Conservation (phyloP, 2,329 filamentous ascomycete species). For the Thelonectria discophora region DNA sequence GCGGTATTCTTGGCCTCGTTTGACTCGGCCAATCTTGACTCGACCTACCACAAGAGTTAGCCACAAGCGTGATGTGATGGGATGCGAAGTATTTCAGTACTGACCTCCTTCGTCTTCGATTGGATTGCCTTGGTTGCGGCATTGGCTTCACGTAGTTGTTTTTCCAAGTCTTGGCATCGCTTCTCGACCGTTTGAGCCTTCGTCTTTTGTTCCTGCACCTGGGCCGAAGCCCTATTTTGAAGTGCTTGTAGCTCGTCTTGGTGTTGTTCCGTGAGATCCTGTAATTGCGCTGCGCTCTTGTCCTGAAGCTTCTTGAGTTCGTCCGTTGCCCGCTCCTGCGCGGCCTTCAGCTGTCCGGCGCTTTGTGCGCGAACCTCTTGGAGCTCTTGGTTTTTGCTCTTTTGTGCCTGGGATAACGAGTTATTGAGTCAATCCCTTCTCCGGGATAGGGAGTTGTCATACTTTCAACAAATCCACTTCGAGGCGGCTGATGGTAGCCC, state of each 20-base stretch:
- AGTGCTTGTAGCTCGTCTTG: constrained; percentile 61
- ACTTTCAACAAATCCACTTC: constrained; percentile 71
- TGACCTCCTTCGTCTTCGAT: constrained; percentile 41
- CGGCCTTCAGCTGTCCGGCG: constrained; percentile 8
- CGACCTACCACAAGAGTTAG: constrained; percentile 40
- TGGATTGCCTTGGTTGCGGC: constrained; percentile 33
- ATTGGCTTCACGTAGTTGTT: constrained; percentile 37
- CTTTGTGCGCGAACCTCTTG: constrained; percentile 50
- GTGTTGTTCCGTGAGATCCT: constrained; percentile 39
- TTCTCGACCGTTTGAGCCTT: constrained; percentile 41
- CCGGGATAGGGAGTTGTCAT: constrained; percentile 18
- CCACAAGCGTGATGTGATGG: constrained; percentile 38
- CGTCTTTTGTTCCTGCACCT: constrained; percentile 36
- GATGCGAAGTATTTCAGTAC: neutral
- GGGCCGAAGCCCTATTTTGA: constrained; percentile 25
- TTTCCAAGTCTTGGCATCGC: constrained; percentile 39
- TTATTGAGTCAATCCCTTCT: constrained; percentile 2
- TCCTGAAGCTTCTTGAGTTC: constrained; percentile 35
- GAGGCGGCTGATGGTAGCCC: constrained; percentile 67
- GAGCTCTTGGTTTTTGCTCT: constrained; percentile 67
- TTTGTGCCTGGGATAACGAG: constrained; percentile 58
- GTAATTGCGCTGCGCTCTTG: constrained; percentile 19
- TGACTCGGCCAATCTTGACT: constrained; percentile 51
- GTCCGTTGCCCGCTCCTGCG: constrained; percentile 25
- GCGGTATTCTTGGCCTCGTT: constrained; percentile 69